Evolutionary conservation across 495 filamentous ascomycete genomes (phyloP), one percentile per base, ranked within the genome.

Genomic region (Hyaloscypha bicolor): DNA sequence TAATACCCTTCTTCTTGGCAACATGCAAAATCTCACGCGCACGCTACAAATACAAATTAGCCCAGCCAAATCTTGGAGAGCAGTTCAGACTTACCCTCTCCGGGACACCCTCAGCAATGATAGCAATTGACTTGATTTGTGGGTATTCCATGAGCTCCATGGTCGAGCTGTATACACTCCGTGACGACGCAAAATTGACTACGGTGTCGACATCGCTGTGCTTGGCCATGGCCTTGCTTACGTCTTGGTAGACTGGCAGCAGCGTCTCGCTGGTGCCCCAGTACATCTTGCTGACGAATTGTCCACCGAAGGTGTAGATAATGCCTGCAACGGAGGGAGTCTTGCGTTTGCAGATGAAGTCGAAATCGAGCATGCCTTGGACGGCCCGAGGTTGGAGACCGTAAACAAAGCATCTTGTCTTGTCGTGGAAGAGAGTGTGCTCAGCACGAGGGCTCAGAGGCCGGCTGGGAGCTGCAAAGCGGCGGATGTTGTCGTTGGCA

Each of bases 241-340:
- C 92, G 71, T 92, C 88, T 83, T 99, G 94, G 86, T 99, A 99
- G 76, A 99, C 95, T 62, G 96, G 96, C 62, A 99, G 91, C 45
- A 99, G 90, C 55, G 95, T 99, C 86, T 99, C 95, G 82, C 94
- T 97, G 70, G 95, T 99, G 75, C 95, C 95, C 95, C 95, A 99
- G 89, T 99, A 96, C 95, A 99, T 99, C 89, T 99, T 99, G 87
- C 93, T 97, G 73, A 99, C 96, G 88, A 98, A 99, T 79, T 99
- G 95, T 63, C 95, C 95, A 80, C 95, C 95, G 77, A 99, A 99
- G 72, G 95, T 97, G 86, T 99, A 99, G 83, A 99, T 98, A 81
- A 99, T 99, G 80, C 93, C 95, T 71, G 95, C 95, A 60, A 99
- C 95, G 68, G 95, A 98, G 65, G 95, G 95, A 19, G 93, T 96